Conservation (phyloP, 2,329 filamentous ascomycete species). For the Septoria petroselini region DNA sequence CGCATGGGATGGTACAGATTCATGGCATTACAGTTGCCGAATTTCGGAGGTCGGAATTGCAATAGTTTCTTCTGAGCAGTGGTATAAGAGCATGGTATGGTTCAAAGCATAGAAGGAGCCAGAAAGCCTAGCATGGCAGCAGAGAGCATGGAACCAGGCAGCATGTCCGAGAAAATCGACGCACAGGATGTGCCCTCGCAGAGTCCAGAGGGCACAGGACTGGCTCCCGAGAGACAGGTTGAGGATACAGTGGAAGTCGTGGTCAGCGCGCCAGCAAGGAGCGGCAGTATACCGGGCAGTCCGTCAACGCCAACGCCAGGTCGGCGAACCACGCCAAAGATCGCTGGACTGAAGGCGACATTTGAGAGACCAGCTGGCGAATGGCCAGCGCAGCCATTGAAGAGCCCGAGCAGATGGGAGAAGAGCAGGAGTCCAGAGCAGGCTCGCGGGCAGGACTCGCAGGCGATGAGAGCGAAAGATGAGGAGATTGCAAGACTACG, state of each 20-base stretch:
- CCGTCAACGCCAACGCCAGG: conserved; percentile 8
- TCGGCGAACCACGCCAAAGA: conserved; percentile 29
- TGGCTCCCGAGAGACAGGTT: not conserved
- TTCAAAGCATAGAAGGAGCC: not conserved
- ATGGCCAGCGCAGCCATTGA: not conserved
- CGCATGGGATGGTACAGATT: no score
- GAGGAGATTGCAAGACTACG: conserved; percentile 26
- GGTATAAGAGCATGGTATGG: not conserved
- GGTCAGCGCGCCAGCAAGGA: not conserved
- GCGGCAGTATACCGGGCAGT: conserved; percentile 14
- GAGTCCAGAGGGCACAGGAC: not conserved
- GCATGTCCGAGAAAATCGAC: not conserved
- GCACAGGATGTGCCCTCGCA: not conserved
- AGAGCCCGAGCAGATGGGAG: conserved; percentile 15
- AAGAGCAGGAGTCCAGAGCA: conserved; percentile 21
- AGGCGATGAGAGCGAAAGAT: conserved; percentile 18
- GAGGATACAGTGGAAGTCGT: conserved; percentile 5
- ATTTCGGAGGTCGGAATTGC: no score
- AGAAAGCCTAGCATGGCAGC: not conserved
- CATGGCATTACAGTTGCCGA: no score
- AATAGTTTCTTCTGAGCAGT: no score
- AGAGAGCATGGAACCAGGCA: conserved; percentile 6
- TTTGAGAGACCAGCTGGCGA: conserved; percentile 28
- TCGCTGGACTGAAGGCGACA: conserved; percentile 32
- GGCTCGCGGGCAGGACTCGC: conserved; percentile 14